These are phyloP conservation scores for Gossypium davidsonii DNA, from an alignment of 441 rosid species.

Conservation along the genomic window DNA sequence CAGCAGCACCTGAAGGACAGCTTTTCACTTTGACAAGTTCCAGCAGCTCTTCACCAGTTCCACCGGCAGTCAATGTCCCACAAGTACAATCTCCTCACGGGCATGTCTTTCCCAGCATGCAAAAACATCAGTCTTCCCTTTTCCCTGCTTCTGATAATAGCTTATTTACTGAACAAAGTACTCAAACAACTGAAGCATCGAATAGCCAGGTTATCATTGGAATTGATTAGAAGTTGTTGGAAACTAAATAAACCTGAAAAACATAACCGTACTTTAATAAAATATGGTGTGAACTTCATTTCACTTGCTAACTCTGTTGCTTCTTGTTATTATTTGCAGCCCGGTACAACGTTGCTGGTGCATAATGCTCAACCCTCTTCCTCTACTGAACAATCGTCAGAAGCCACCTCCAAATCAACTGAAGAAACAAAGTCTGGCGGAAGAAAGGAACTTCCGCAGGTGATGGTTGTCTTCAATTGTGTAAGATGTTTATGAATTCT, in stretches of 20 bases:
- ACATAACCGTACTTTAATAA: background rate
- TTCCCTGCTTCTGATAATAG: conserved; percentile 16
- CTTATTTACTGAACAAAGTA: conserved; percentile 18
- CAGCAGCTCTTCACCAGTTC: conserved; percentile 13
- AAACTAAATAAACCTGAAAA: background rate
- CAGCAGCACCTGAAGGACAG: conserved; percentile 14
- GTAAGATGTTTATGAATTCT: conserved; percentile 3
- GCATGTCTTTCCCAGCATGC: conserved; percentile 23
- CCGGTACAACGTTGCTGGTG: conserved; percentile 19
- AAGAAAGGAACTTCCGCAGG: conserved; percentile 74
- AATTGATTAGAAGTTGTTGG: conserved; percentile 1
- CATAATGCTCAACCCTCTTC: conserved; percentile 28
- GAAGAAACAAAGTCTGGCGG: conserved; percentile 31
- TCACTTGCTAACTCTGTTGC: conserved; percentile 12
- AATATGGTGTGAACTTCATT: background rate
- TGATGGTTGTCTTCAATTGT: conserved; percentile 16
- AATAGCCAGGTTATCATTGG: conserved; percentile 35
- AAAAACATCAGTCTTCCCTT: conserved; percentile 25
- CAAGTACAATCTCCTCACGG: conserved; percentile 18
- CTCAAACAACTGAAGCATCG: conserved; percentile 9
- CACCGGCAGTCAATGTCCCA: conserved; percentile 20
- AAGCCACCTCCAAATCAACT: conserved; percentile 21
- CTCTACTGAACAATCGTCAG: conserved; percentile 27
- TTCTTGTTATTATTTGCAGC: conserved; percentile 23
- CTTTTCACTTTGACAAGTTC: conserved; percentile 7